Conservation (phyloP, 352 stramenopile genomes). For the Phytophthora cryptogea region DNA sequence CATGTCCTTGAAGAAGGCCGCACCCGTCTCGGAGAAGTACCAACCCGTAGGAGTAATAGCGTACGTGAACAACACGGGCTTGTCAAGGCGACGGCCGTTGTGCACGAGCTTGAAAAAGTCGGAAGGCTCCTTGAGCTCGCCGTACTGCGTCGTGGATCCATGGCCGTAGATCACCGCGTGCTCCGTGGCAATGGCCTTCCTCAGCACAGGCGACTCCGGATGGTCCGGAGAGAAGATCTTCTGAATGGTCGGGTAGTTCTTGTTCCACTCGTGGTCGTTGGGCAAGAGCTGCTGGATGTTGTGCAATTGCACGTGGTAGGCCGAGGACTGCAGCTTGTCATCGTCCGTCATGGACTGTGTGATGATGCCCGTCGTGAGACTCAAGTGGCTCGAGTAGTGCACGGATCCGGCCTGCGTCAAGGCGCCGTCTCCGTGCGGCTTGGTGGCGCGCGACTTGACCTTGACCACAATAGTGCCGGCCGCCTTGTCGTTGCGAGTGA, state of each 20-base stretch:
- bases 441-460: conserved; percentile 30
- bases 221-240: conserved; percentile 43
- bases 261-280: conserved; percentile 43
- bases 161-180: conserved; percentile 41
- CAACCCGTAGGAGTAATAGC: conserved; percentile 39
- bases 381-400: conserved; percentile 40
- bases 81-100: conserved; percentile 32
- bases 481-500: conserved; percentile 26
- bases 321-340: conserved; percentile 28
- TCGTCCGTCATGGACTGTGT: conserved; percentile 34
- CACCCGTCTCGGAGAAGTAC: conserved; percentile 50
- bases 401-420: conserved; percentile 38
- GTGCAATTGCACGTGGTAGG: conserved; percentile 42
- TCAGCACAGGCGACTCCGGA: conserved; percentile 29
- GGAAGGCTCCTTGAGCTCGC: conserved; percentile 11
- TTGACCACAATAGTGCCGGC: conserved; percentile 39
- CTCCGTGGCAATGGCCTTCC: conserved; percentile 30
- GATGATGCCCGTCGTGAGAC: conserved; percentile 28
- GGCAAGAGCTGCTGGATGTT: conserved; percentile 33
- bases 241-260: conserved; percentile 39
- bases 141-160: conserved; percentile 23
- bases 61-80: conserved; percentile 46
- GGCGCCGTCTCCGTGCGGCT: conserved; percentile 1
- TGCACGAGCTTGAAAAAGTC: conserved; percentile 44
- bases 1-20: conserved; percentile 52